Evolutionary conservation across 352 stramenopile genomes (phyloP).

Genomic region (Poterioochromonas sp.): DNA sequence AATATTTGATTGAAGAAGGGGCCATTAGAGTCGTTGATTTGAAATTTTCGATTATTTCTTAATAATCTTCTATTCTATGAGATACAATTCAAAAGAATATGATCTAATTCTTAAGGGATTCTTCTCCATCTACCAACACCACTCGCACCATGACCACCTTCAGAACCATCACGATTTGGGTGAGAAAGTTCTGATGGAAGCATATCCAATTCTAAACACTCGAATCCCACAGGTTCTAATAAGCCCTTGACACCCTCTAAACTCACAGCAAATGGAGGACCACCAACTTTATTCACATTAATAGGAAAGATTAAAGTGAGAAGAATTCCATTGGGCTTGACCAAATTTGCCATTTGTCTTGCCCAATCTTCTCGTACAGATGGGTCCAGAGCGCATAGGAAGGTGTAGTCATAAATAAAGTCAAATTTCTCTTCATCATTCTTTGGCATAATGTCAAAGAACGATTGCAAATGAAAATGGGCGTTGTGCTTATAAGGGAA

Average conservation of each 20-base stretch:
- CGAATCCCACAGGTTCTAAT: conserved; percentile 37
- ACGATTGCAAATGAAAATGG: neutral
- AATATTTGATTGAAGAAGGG: too few relatives aligned
- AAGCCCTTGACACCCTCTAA: conserved; percentile 32
- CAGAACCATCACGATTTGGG: conserved; percentile 27
- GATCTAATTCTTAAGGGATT: too few relatives aligned
- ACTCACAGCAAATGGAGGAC: conserved; percentile 40
- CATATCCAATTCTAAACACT: conserved; percentile 38
- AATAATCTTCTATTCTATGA: too few relatives aligned
- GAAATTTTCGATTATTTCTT: too few relatives aligned
- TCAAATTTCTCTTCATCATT: neutral
- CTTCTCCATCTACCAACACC: neutral
- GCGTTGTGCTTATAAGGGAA: neutral
- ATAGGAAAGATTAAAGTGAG: conserved; percentile 45
- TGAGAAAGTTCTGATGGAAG: conserved; percentile 40
- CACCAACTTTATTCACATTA: conserved; percentile 30
- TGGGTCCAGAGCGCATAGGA: conserved; percentile 40
- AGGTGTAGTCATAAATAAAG: conserved; percentile 32
- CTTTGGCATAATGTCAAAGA: neutral
- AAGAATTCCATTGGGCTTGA: conserved; percentile 38
- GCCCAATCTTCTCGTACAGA: conserved; percentile 39
- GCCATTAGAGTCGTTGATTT: too few relatives aligned
- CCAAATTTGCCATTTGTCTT: conserved; percentile 38
- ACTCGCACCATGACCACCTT: neutral
- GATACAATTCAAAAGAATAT: too few relatives aligned